A percentile compares a stretch with the other conserved stretches of the same genome.
Conservation (phyloP, 495 filamentous ascomycete species). For the Neurospora sp. region DNA sequence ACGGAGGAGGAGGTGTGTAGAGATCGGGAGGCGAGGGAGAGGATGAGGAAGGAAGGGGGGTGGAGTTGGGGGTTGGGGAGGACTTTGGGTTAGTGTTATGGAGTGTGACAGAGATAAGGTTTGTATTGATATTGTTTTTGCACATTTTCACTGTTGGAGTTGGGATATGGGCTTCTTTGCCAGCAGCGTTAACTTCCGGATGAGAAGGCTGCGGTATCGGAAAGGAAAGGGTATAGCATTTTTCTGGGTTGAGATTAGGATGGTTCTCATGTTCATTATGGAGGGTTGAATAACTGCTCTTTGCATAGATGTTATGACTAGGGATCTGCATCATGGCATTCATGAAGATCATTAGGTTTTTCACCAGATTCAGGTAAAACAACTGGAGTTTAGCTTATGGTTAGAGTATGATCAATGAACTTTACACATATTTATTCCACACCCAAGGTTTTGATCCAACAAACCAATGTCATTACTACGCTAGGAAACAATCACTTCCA, state of each 20-base stretch:
- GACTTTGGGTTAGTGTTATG: neutral
- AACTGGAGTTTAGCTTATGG: neutral
- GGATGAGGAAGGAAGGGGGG: constrained; percentile 70
- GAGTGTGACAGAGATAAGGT: neutral
- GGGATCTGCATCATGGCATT: neutral
- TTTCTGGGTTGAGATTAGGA: neutral
- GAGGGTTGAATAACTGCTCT: neutral
- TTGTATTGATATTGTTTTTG: neutral
- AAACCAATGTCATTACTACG: neutral
- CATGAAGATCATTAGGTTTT: neutral
- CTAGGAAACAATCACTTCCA: neutral
- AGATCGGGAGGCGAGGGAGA: constrained; percentile 72
- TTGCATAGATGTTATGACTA: neutral
- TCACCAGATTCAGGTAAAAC: neutral
- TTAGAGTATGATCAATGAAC: neutral
- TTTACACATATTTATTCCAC: neutral
- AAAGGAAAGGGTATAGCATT: neutral
- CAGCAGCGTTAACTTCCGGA: neutral
- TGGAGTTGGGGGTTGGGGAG: constrained; percentile 59
- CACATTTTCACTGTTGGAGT: neutral
- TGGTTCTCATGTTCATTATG: neutral
- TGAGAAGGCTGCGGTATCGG: neutral
- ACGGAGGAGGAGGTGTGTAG: constrained; percentile 79
- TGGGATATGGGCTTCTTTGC: neutral
- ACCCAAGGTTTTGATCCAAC: no score